Percentiles rank a stretch among this genome's conserved stretches.
Evolutionary conservation across 2,329 filamentous ascomycete species (phyloP).

Genomic region (Neonectria ditissima): DNA sequence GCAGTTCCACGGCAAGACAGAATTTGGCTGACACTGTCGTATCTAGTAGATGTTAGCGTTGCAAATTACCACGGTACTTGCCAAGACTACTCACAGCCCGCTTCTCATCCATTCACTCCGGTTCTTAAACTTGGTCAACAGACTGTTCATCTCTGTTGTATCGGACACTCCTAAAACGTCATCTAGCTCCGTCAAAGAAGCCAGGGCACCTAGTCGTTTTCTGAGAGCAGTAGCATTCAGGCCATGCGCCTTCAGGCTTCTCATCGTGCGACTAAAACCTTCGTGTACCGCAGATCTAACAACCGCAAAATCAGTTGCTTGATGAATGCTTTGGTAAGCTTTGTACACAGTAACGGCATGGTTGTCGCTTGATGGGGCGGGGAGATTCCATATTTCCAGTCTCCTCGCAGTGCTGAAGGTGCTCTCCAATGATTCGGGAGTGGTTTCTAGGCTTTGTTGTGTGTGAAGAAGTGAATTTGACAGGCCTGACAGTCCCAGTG

Average conservation of each 20-base stretch:
- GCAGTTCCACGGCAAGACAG: constrained; percentile 86
- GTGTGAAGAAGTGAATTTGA: constrained; percentile 82
- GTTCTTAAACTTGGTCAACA: constrained; percentile 72
- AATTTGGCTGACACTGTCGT: constrained; percentile 82
- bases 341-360: constrained; percentile 80
- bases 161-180: constrained; percentile 76
- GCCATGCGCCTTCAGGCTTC: constrained; percentile 61
- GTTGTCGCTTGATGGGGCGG: constrained; percentile 73
- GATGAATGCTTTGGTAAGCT: constrained; percentile 82
- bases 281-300: constrained; percentile 71
- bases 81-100: constrained; percentile 71
- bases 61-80: background rate
- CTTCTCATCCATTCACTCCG: constrained; percentile 85
- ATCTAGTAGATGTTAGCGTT: constrained; percentile 58
- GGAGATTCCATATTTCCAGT: constrained; percentile 92
- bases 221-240: constrained; percentile 65
- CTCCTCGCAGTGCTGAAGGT: constrained; percentile 84
- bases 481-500: constrained; percentile 85
- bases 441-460: constrained; percentile 70
- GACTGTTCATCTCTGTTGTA: constrained; percentile 68
- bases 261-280: constrained; percentile 71
- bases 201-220: constrained; percentile 71
- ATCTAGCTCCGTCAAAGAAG: constrained; percentile 83
- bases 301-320: constrained; percentile 66
- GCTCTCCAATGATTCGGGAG: constrained; percentile 72